These are phyloP conservation scores for Sphaerulina musiva DNA, from an alignment of 2,329 filamentous ascomycete genomes.

Conservation along the genomic window DNA sequence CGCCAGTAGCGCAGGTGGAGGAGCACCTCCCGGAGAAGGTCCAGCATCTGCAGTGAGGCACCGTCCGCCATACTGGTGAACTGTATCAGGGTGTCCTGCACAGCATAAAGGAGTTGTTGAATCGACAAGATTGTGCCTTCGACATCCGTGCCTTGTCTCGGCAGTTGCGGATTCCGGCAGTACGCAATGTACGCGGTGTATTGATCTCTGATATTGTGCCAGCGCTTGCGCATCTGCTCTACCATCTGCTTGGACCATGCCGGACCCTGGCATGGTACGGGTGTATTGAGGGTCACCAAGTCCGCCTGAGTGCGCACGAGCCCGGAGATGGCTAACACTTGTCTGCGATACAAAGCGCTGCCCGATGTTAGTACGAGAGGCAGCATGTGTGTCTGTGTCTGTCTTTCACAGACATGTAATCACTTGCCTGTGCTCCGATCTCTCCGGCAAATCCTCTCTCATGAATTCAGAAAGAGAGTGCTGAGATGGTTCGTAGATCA, in stretches of 20 bases:
- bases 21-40: conserved; percentile 5
- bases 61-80: conserved; percentile 6
- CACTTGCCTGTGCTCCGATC: conserved; percentile 6
- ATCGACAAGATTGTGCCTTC: conserved; percentile 12
- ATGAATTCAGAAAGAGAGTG: conserved; percentile 4
- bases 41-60: conserved; percentile 3
- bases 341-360: conserved; percentile 5
- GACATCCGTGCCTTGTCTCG: conserved; percentile 7
- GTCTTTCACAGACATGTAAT: neutral
- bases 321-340: neutral
- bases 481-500: conserved; percentile 8
- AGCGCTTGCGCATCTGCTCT: conserved; percentile 4
- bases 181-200: neutral
- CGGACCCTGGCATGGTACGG: conserved; percentile 4
- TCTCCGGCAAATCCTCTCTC: neutral
- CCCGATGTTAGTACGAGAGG: conserved; percentile 1
- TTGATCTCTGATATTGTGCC: neutral
- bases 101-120: conserved; percentile 9
- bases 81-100: conserved; percentile 7
- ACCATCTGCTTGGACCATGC: conserved; percentile 8
- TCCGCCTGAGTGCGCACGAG: conserved; percentile 1
- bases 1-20: neutral
- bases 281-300: neutral
- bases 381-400: neutral
- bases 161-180: neutral